Evolutionary conservation across 2,329 filamentous ascomycete species (phyloP), one percentile per base, ranked within the genome.

Genomic region (Coniella vitis): DNA sequence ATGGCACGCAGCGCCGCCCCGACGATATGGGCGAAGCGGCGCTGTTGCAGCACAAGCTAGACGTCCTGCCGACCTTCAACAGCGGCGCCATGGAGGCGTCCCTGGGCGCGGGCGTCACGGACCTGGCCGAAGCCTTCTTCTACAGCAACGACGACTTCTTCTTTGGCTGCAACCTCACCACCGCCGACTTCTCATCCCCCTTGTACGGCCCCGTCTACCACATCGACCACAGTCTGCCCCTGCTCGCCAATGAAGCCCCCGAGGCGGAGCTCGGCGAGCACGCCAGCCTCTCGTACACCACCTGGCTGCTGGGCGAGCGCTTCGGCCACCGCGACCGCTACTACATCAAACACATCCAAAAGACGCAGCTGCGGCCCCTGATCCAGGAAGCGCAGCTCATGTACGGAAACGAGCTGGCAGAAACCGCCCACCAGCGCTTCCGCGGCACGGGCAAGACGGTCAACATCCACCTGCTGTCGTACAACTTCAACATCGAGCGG

Each of bases 91-190:
- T 42, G 39, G 39, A 42, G 39, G 39, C 39, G 22, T 42, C 22
- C 16, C 25, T 42, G 4, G 39, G 39, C n/a, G 31, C 39, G 7
- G 31, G 39, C 19, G 39, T 42, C 39, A 42, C 39, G 13, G 39
- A 42, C 22, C 22, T 42, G 12, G 22, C 39, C 39, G 39, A 42
- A 31, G 39, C 39, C 39, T 42, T 42, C 25, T 42, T 42, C 25
- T 42, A 42, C 39, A 42, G 39, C n/a, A 42, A 42, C 25, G 39
- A 42, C 31, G 39, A 42, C 16, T 42, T 42, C 16, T 32, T 42
- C 25, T 42, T 42, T 9, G 39, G 39, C 2, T 20, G 39, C 25
- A n/a, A 42, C 9, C 25, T 42, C 4, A 42, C 39, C 25, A 42
- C 39, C 25, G 39, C 39, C 21, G 39, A 42, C 25, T 42, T 42